phyloP scores from a whole-genome alignment of 169 alveolate species.

The Condylostoma magnum region DNA sequence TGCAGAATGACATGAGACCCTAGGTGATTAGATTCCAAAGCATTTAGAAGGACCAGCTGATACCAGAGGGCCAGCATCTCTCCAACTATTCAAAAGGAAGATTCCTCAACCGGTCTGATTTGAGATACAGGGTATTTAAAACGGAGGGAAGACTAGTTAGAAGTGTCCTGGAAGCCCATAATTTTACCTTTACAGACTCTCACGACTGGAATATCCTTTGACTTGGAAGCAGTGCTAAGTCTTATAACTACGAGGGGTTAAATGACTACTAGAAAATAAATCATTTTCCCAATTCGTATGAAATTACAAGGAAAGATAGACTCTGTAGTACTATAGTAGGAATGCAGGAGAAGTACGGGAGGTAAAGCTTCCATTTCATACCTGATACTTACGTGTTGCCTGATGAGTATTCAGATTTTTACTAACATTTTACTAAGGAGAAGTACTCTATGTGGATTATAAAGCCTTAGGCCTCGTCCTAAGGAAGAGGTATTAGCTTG shows the following conservation, averaged over 20 bases:
- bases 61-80: background rate
- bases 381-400: conserved; percentile 59
- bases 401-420: conserved; percentile 43
- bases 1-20: background rate
- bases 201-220: conserved; percentile 64
- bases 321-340: conserved; percentile 41
- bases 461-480: conserved; percentile 55
- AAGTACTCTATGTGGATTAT: conserved; percentile 46
- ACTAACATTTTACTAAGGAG: conserved; percentile 24
- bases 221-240: conserved; percentile 35
- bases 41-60: background rate
- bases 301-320: conserved; percentile 60
- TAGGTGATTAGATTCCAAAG: background rate
- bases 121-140: conserved; percentile 30
- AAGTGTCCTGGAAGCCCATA: conserved; percentile 42
- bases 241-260: conserved; percentile 42
- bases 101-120: background rate
- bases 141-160: conserved; percentile 52
- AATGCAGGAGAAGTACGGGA: conserved; percentile 29
- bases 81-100: conserved; percentile 1
- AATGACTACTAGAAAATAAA: conserved; percentile 55
- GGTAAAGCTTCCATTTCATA: conserved; percentile 19
- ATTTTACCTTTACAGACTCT: conserved; percentile 49
- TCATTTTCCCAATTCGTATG: conserved; percentile 66
- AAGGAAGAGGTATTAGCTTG: conserved; percentile 70